Conservation (phyloP, 352 stramenopile genomes). For the Discostella stelligera region DNA sequence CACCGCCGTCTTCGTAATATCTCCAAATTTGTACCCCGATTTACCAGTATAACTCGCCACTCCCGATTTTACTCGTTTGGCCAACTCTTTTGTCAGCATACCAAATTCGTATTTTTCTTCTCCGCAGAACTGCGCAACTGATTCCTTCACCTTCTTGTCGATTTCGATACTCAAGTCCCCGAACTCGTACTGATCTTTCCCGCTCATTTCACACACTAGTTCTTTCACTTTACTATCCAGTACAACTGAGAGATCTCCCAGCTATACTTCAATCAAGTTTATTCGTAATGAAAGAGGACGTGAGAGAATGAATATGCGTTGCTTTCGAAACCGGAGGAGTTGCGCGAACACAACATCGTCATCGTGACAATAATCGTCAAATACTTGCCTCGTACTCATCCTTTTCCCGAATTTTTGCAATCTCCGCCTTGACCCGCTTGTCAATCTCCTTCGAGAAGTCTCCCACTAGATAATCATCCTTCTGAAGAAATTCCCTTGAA, state of each 20-base stretch:
- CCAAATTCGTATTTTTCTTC: slow-evolving; percentile 67
- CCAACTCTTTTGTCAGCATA: slow-evolving; percentile 67
- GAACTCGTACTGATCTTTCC: slow-evolving; percentile 77
- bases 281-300: slow-evolving; percentile 14
- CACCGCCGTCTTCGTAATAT: slow-evolving; percentile 68
- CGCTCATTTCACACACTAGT: slow-evolving; percentile 65
- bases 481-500: slow-evolving; percentile 65
- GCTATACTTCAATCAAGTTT: slow-evolving; percentile 45
- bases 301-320: not conserved
- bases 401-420: slow-evolving; percentile 67
- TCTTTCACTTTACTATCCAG: slow-evolving; percentile 58
- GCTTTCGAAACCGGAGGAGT: too few relatives aligned
- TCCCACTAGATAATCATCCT: slow-evolving; percentile 61
- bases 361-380: too few relatives aligned
- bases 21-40: slow-evolving; percentile 73
- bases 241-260: slow-evolving; percentile 73
- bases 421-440: slow-evolving; percentile 65
- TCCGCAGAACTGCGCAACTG: slow-evolving; percentile 49
- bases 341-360: too few relatives aligned
- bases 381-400: slow-evolving; percentile 57
- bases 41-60: slow-evolving; percentile 70
- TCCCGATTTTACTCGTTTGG: slow-evolving; percentile 52
- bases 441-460: slow-evolving; percentile 78
- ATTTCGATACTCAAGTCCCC: slow-evolving; percentile 65
- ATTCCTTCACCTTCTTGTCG: slow-evolving; percentile 42